These are phyloP conservation scores for Linnemannia hyalina DNA, from an alignment of 192 early-diverging fungal genomes.

Conservation along the genomic window DNA sequence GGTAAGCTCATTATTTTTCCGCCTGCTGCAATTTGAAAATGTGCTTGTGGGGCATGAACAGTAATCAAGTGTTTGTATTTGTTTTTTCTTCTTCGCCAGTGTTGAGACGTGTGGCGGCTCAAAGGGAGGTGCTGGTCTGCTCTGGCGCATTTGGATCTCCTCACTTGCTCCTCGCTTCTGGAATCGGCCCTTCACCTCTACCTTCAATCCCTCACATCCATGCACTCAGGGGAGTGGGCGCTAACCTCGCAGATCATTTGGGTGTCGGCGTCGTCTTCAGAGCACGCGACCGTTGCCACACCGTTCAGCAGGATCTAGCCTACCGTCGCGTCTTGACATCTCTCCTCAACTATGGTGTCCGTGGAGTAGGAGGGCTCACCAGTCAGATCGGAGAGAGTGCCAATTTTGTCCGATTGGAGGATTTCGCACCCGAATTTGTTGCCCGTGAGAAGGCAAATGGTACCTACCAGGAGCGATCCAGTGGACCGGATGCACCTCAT, in stretches of 20 bases:
- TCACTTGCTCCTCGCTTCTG: slow-evolving; percentile 56
- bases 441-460: slow-evolving; percentile 54
- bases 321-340: neutral
- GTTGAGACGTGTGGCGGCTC: slow-evolving; percentile 25
- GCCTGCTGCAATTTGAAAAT: neutral
- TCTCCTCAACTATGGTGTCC: slow-evolving; percentile 32
- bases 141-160: slow-evolving; percentile 59
- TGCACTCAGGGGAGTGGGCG: slow-evolving; percentile 49
- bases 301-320: neutral
- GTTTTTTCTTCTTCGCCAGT: neutral
- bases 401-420: slow-evolving; percentile 42
- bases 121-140: slow-evolving; percentile 57
- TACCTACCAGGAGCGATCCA: slow-evolving; percentile 36
- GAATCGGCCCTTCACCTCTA: slow-evolving; percentile 50
- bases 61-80: neutral
- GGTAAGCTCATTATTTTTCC: neutral
- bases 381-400: slow-evolving; percentile 26
- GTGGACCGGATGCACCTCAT: slow-evolving; percentile 39
- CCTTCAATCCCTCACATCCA: slow-evolving; percentile 52
- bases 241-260: slow-evolving; percentile 55
- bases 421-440: slow-evolving; percentile 48
- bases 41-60: neutral
- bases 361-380: slow-evolving; percentile 17
- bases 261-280: slow-evolving; percentile 39
- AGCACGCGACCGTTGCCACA: neutral